A percentile compares a stretch with the other conserved stretches of the same genome.
These are phyloP conservation scores for Dioscorea zingiberensis DNA, from an alignment of 106 monocot genomes.

Conservation along the genomic window DNA sequence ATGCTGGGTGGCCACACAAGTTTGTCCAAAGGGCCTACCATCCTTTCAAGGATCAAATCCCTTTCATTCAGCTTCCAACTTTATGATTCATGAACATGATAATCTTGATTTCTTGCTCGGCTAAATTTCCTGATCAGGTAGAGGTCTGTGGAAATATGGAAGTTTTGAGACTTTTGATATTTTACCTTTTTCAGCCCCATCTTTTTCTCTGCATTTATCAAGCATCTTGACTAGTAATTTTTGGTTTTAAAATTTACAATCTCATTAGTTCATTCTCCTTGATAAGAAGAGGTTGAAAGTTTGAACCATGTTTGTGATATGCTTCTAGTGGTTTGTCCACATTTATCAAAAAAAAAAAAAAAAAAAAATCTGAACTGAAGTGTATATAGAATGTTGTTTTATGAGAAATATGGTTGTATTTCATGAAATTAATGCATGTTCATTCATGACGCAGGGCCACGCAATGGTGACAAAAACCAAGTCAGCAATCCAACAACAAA, in stretches of 20 bases:
- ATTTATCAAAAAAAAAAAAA: too few relatives aligned
- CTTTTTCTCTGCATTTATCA: background rate
- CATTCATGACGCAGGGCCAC: background rate
- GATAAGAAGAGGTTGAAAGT: too few relatives aligned
- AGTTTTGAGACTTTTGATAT: background rate
- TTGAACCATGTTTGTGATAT: too few relatives aligned
- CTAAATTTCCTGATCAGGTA: background rate
- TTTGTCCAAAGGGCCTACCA: background rate
- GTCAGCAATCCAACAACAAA: slow-evolving; percentile 1
- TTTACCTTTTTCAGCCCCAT: background rate
- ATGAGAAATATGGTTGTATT: background rate
- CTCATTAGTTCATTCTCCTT: too few relatives aligned
- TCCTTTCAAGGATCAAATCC: background rate
- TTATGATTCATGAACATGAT: background rate
- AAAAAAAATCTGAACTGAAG: too few relatives aligned
- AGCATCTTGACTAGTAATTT: background rate
- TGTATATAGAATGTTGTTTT: background rate
- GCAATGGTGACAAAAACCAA: background rate
- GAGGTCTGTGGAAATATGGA: background rate
- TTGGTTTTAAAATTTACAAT: background rate
- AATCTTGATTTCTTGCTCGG: background rate
- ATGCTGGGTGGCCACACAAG: background rate
- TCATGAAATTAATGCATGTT: background rate
- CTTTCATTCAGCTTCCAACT: background rate
- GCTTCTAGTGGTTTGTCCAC: too few relatives aligned